phyloP scores from a whole-genome alignment of 768 basidiomycete species.

The Tylopilus sp. region DNA sequence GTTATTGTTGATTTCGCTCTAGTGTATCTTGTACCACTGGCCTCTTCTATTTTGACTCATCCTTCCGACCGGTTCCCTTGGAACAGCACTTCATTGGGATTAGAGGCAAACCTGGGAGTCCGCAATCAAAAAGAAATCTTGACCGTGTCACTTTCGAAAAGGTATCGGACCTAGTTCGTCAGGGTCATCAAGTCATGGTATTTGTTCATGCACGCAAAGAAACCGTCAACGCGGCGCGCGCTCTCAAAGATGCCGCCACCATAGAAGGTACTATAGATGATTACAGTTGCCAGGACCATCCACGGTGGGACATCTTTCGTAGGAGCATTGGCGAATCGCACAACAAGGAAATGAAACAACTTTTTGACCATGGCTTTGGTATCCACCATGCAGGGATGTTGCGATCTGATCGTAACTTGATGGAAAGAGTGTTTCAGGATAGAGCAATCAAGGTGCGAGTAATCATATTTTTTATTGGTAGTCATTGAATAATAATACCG shows the following conservation, averaged over 20 bases:
- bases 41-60: slow-evolving; percentile 96
- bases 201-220: slow-evolving; percentile 99
- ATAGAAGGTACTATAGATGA: slow-evolving; percentile 69
- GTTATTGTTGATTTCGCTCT: slow-evolving; percentile 5
- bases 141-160: slow-evolving; percentile 89
- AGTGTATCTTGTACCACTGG: slow-evolving; percentile 87
- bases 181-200: slow-evolving; percentile 98
- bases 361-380: slow-evolving; percentile 91
- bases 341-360: slow-evolving; percentile 95
- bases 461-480: not conserved
- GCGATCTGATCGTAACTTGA: slow-evolving; percentile 88
- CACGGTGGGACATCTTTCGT: slow-evolving; percentile 72
- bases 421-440: slow-evolving; percentile 91
- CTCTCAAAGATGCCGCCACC: slow-evolving; percentile 71
- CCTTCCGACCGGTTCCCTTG: slow-evolving; percentile 92
- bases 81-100: slow-evolving; percentile 97
- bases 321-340: slow-evolving; percentile 73
- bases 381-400: slow-evolving; percentile 99
- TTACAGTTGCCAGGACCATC: slow-evolving; percentile 81
- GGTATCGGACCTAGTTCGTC: slow-evolving; percentile 80
- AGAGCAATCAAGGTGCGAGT: slow-evolving; percentile 79
- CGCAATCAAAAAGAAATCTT: slow-evolving; percentile 74
- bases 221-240: slow-evolving; percentile 88
- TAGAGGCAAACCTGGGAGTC: slow-evolving; percentile 79
- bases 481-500: not conserved